phyloP scores from a whole-genome alignment of 495 filamentous ascomycete genomes.

The Aspergillus saccharolyticus region DNA sequence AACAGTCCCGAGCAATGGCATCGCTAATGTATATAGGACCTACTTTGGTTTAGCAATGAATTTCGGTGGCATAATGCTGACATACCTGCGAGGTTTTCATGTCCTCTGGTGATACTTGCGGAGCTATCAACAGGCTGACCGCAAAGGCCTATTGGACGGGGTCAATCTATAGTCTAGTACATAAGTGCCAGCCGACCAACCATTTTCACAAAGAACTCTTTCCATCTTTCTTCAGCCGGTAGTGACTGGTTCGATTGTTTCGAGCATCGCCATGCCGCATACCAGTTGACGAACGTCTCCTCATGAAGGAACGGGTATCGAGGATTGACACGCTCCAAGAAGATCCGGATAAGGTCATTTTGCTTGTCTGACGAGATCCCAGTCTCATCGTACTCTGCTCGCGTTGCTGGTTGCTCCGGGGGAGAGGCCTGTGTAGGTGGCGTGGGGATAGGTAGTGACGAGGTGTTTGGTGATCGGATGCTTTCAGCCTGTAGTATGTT shows the following conservation, averaged over 20 bases:
- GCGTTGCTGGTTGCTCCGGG: too few relatives aligned
- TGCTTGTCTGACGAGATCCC: background rate
- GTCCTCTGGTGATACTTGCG: conserved; percentile 16
- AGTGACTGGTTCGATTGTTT: background rate
- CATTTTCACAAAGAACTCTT: conserved; percentile 20
- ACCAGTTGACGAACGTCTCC: conserved; percentile 18
- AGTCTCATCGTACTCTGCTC: background rate
- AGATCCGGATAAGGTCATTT: conserved; percentile 14
- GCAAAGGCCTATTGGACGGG: conserved; percentile 11
- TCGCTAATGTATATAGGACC: conserved; percentile 14
- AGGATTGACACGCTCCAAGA: conserved; percentile 21
- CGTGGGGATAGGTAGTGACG: background rate
- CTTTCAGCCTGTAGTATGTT: background rate
- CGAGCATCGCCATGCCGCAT: conserved; percentile 14
- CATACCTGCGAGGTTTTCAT: conserved; percentile 19
- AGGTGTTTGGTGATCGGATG: background rate
- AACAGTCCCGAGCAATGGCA: conserved; percentile 13
- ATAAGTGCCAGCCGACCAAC: background rate
- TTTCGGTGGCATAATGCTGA: background rate
- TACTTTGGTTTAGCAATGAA: background rate
- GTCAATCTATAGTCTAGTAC: background rate
- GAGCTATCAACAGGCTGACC: conserved; percentile 19
- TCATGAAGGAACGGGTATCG: conserved; percentile 22
- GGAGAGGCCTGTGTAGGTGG: background rate
- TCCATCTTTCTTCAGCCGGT: conserved; percentile 12